Conservation (phyloP, 2,329 filamentous ascomycete genomes). For the Didymosphaeria variabile region DNA sequence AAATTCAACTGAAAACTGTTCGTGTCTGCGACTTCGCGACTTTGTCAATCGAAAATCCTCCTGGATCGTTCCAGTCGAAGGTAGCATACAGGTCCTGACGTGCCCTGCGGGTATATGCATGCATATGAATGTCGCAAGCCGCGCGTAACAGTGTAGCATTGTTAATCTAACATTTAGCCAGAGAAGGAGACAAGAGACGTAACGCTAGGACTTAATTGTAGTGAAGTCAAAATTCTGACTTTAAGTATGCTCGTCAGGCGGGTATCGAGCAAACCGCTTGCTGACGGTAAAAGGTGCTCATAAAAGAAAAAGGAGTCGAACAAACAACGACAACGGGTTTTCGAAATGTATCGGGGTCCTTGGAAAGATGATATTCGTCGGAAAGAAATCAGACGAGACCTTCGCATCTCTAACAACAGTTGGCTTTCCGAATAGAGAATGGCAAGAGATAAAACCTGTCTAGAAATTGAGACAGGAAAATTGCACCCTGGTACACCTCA, state of each 20-base stretch:
- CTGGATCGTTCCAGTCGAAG: slow-evolving; percentile 22
- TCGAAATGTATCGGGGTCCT: too few species aligned
- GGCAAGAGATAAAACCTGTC: background rate
- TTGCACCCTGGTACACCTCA: background rate
- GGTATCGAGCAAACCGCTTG: slow-evolving; percentile 12
- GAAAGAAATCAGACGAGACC: too few species aligned
- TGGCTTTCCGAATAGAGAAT: background rate
- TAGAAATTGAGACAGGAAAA: background rate
- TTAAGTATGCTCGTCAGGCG: slow-evolving; percentile 1
- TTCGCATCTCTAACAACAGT: too few species aligned
- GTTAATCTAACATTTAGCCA: slow-evolving; percentile 25
- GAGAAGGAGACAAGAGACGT: background rate
- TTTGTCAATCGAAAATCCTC: background rate
- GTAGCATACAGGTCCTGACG: slow-evolving; percentile 22
- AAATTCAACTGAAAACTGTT: background rate
- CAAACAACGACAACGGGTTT: too few species aligned
- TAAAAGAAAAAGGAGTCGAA: background rate
- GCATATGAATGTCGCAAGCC: slow-evolving; percentile 25
- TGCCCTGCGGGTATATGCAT: slow-evolving; percentile 19
- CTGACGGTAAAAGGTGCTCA: background rate
- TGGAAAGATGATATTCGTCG: too few species aligned
- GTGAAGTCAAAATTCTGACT: background rate
- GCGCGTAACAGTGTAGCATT: slow-evolving; percentile 12
- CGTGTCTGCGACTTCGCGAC: background rate
- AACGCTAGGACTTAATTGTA: background rate